These are phyloP conservation scores for Lobosporangium transversale DNA, from an alignment of 192 early-diverging fungal genomes.

Conservation along the genomic window DNA sequence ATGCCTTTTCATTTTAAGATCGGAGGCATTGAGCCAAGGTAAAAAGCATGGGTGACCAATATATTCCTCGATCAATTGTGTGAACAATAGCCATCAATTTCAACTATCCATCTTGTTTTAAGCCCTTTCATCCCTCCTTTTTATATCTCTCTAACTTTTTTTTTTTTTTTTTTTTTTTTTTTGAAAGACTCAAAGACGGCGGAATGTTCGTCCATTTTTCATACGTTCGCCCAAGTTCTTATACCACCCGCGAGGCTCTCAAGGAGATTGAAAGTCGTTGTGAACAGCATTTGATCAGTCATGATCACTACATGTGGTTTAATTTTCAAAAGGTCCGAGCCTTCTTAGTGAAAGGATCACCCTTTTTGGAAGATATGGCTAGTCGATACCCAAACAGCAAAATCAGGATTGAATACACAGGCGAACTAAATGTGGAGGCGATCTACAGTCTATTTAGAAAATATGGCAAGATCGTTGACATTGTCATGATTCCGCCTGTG, in stretches of 20 bases:
- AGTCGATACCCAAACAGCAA: conserved; percentile 59
- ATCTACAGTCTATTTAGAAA: conserved; percentile 78
- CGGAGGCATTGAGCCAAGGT: conserved; percentile 61
- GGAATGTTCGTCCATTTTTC: conserved; percentile 66
- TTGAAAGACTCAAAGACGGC: conserved; percentile 56
- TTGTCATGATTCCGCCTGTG: conserved; percentile 60
- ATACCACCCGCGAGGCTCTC: conserved; percentile 45
- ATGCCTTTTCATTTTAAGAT: conserved; percentile 63
- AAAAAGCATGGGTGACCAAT: not conserved
- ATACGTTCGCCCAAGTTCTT: conserved; percentile 50
- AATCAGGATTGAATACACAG: conserved; percentile 36
- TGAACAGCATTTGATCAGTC: conserved; percentile 63
- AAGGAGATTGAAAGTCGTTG: conserved; percentile 60
- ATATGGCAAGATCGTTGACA: conserved; percentile 87
- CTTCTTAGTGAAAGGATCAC: conserved; percentile 74
- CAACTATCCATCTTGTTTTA: not conserved
- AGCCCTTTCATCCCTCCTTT: not conserved
- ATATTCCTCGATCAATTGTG: not conserved
- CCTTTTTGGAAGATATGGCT: conserved; percentile 79
- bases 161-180: not conserved
- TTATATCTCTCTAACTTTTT: not conserved
- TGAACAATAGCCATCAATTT: not conserved
- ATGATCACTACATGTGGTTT: conserved; percentile 70
- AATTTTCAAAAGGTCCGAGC: conserved; percentile 71
- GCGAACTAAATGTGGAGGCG: conserved; percentile 27